phyloP scores from a whole-genome alignment of 495 filamentous ascomycete genomes.

The Aspergillus egyptiacus region DNA sequence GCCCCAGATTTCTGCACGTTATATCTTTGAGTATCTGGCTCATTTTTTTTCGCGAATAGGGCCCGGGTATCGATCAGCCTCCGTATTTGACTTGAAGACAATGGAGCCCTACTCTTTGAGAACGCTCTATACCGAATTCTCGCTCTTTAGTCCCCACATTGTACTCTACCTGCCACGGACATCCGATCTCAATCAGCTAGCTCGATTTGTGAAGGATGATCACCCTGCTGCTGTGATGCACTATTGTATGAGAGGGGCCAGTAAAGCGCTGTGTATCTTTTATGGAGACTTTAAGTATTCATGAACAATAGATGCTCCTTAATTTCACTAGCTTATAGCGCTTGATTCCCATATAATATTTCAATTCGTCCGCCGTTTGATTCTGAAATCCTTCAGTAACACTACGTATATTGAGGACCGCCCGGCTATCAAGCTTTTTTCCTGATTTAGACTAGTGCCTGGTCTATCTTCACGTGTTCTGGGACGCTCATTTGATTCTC shows the following conservation, averaged over 20 bases:
- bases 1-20: not conserved
- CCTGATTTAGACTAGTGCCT: conserved; percentile 19
- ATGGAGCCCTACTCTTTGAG: conserved; percentile 83
- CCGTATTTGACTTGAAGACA: conserved; percentile 74
- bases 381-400: no score
- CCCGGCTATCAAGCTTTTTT: conserved; percentile 17
- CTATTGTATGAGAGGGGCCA: conserved; percentile 85
- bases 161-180: conserved; percentile 85
- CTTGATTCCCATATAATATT: no score
- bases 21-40: not conserved
- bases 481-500: conserved; percentile 5
- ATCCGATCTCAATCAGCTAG: conserved; percentile 79
- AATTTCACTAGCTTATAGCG: not conserved
- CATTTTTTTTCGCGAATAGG: conserved; percentile 37
- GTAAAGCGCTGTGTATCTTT: conserved; percentile 64
- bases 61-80: conserved; percentile 67
- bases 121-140: conserved; percentile 55
- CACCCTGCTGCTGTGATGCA: conserved; percentile 67
- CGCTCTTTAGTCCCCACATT: conserved; percentile 43
- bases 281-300: conserved; percentile 42
- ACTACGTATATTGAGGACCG: no score
- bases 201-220: conserved; percentile 49
- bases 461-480: conserved; percentile 6
- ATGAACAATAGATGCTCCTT: conserved; percentile 6
- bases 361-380: no score